A percentile compares a stretch with the other conserved stretches of the same genome.
Evolutionary conservation across 345 rosid genomes (phyloP).

Genomic region (Hirschfeldia incana): DNA sequence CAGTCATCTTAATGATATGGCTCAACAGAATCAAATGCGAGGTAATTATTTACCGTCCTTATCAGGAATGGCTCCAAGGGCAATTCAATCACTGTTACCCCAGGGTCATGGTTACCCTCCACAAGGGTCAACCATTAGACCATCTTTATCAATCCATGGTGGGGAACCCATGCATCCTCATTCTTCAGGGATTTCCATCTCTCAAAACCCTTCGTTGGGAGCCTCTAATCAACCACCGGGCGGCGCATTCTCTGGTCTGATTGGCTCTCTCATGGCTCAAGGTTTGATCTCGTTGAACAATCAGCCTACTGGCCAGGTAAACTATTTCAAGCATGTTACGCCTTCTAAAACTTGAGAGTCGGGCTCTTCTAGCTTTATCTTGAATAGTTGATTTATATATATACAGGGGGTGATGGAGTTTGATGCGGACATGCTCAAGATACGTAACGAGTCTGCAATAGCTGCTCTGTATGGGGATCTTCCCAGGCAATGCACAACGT

Average conservation of each 20-base stretch:
- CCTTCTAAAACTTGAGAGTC: slow-evolving; percentile 12
- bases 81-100: slow-evolving; percentile 47
- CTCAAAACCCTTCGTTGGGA: slow-evolving; percentile 49
- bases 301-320: slow-evolving; percentile 71
- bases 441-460: slow-evolving; percentile 82
- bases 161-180: slow-evolving; percentile 59
- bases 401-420: slow-evolving; percentile 83
- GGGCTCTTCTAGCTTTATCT: slow-evolving; percentile 25
- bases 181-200: slow-evolving; percentile 55
- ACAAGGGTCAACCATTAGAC: slow-evolving; percentile 50
- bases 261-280: slow-evolving; percentile 83
- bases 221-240: slow-evolving; percentile 55
- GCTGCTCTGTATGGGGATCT: slow-evolving; percentile 78
- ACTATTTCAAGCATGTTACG: slow-evolving; percentile 22
- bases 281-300: slow-evolving; percentile 80
- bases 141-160: slow-evolving; percentile 51
- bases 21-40: slow-evolving; percentile 55
- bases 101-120: slow-evolving; percentile 49
- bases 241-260: slow-evolving; percentile 72
- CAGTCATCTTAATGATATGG: slow-evolving; percentile 49
- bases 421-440: slow-evolving; percentile 74
- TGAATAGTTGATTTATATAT: slow-evolving; percentile 35
- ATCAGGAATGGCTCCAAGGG: slow-evolving; percentile 46
- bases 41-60: slow-evolving; percentile 47
- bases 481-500: slow-evolving; percentile 95